These are phyloP conservation scores for Cladophialophora chaetospira DNA, from an alignment of 2,329 filamentous ascomycete genomes.

Conservation along the genomic window DNA sequence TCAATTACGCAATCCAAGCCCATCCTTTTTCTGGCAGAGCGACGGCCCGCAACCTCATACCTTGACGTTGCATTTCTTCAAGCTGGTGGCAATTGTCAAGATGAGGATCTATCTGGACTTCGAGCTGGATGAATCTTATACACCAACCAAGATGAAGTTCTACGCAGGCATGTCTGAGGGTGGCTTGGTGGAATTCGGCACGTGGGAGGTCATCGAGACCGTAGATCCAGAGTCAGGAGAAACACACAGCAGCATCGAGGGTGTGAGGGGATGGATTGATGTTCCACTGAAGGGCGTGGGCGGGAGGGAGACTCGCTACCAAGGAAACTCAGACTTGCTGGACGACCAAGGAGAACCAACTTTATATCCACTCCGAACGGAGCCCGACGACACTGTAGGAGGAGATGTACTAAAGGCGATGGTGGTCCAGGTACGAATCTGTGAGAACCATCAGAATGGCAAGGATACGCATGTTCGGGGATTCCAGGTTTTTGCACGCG, in stretches of 20 bases:
- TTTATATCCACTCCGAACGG: conserved; percentile 13
- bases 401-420: conserved; percentile 81
- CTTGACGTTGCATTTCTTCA: conserved; percentile 64
- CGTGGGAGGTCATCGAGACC: conserved; percentile 75
- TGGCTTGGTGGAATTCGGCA: conserved; percentile 83
- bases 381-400: conserved; percentile 41
- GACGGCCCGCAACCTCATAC: conserved; percentile 67
- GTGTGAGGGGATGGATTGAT: conserved; percentile 78
- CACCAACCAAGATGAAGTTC: conserved; percentile 88
- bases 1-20: conserved; percentile 60
- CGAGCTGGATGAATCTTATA: conserved; percentile 91
- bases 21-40: conserved; percentile 65
- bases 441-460: conserved; percentile 98
- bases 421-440: conserved; percentile 83
- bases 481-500: conserved; percentile 75
- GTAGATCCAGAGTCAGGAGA: conserved; percentile 32
- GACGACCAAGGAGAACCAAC: conserved; percentile 21
- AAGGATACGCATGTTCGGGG: conserved; percentile 98
- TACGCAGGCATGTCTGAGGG: conserved; percentile 88
- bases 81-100: conserved; percentile 54
- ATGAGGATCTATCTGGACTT: conserved; percentile 73
- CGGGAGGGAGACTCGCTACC: conserved; percentile 40
- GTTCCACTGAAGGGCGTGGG: conserved; percentile 70
- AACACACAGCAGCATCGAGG: conserved; percentile 31
- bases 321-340: conserved; percentile 26